phyloP scores from a whole-genome alignment of 306 rosid species.

The Rosa rugosa region DNA sequence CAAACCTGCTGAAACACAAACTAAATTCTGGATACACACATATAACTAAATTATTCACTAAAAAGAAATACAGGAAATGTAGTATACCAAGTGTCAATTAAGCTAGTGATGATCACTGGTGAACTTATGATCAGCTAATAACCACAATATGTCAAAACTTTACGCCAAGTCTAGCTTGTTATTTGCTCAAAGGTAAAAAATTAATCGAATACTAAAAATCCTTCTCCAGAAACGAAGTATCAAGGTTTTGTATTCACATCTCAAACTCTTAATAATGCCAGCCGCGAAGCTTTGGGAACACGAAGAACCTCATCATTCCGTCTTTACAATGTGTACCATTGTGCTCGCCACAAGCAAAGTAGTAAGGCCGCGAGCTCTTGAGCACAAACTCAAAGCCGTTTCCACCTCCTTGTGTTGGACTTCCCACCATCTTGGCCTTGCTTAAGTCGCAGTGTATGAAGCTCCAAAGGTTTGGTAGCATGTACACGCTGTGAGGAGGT shows the following conservation, averaged over 20 bases:
- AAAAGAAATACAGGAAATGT: not conserved
- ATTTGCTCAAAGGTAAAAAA: not conserved
- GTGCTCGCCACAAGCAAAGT: slow-evolving; percentile 60
- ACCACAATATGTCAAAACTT: not conserved
- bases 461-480: slow-evolving; percentile 41
- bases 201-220: too few species aligned
- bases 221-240: too few species aligned
- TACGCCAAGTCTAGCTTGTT: slow-evolving; percentile 11
- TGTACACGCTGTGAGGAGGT: slow-evolving; percentile 63
- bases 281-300: slow-evolving; percentile 46
- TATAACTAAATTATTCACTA: not conserved
- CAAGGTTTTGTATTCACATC: not conserved
- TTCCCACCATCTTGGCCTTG: slow-evolving; percentile 39
- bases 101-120: too few species aligned
- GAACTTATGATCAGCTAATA: too few species aligned
- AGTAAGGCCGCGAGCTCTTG: slow-evolving; percentile 53
- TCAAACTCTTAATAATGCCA: slow-evolving; percentile 26
- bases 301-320: slow-evolving; percentile 67
- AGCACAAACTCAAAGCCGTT: slow-evolving; percentile 56
- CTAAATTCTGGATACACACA: too few species aligned
- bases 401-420: slow-evolving; percentile 48
- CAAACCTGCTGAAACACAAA: too few species aligned
- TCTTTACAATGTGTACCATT: slow-evolving; percentile 56
- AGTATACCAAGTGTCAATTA: not conserved
- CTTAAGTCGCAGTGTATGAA: slow-evolving; percentile 52